These are phyloP conservation scores for Crithidia fasciculata DNA, from an alignment of 208 protist genomes.

Conservation along the genomic window DNA sequence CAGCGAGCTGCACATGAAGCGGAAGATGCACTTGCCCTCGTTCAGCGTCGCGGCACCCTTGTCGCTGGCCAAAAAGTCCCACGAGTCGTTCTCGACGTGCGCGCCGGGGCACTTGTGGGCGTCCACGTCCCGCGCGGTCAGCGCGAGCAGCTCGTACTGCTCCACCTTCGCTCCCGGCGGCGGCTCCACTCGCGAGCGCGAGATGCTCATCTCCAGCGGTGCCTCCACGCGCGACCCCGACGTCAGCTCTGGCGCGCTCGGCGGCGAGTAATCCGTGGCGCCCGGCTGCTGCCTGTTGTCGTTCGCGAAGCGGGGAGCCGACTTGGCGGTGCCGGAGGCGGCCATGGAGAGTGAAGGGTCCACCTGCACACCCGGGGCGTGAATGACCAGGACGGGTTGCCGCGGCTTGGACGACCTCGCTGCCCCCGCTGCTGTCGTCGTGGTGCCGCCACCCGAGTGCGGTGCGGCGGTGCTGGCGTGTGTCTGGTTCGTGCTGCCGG, in stretches of 20 bases:
- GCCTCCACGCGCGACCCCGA: conserved; percentile 3
- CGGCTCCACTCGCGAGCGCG: conserved; percentile 31
- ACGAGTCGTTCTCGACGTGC: conserved; percentile 55
- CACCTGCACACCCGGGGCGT: conserved; percentile 61
- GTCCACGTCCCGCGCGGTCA: conserved; percentile 64
- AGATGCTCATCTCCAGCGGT: conserved; percentile 9
- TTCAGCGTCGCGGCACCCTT: conserved; percentile 53
- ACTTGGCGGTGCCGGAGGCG: conserved; percentile 12
- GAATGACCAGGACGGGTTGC: conserved; percentile 61
- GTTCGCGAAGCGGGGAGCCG: neutral
- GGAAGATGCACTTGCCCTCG: conserved; percentile 72
- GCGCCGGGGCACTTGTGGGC: conserved; percentile 39
- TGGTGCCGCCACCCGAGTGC: too few relatives aligned
- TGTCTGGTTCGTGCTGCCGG: neutral
- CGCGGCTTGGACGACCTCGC: neutral
- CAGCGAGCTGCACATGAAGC: conserved; percentile 71
- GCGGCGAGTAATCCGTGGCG: conserved; percentile 14
- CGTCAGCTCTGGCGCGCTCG: conserved; percentile 12
- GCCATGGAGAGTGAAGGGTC: conserved; percentile 30
- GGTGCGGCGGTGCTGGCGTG: neutral
- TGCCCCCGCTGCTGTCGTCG: neutral
- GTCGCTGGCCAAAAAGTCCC: conserved; percentile 79
- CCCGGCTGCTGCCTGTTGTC: neutral
- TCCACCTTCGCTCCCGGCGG: conserved; percentile 46
- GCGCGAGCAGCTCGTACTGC: conserved; percentile 80